Conservation (phyloP, 495 filamentous ascomycete genomes). For the Daldinia decipiens region DNA sequence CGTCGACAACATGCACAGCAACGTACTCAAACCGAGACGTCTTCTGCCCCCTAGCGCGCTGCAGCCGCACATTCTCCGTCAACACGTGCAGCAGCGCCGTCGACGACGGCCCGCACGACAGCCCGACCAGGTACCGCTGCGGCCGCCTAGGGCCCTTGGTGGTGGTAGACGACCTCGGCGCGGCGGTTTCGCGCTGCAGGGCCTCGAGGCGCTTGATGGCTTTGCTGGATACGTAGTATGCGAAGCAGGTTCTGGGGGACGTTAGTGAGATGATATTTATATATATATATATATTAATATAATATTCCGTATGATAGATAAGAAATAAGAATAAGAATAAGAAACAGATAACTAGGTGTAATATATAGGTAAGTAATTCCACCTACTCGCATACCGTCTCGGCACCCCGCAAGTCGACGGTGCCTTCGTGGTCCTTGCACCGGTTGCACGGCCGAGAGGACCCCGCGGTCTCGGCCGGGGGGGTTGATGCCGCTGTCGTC, state of each 20-base stretch:
- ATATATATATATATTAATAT: too few relatives aligned
- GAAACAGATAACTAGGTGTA: too few relatives aligned
- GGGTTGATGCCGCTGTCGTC: conserved; percentile 33
- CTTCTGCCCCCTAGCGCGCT: conserved; percentile 63
- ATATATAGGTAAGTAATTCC: not conserved
- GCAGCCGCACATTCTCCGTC: conserved; percentile 69
- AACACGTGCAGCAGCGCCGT: conserved; percentile 80
- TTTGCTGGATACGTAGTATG: conserved; percentile 77
- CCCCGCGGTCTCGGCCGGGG: conserved; percentile 29
- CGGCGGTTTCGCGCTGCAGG: conserved; percentile 59
- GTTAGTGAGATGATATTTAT: too few relatives aligned
- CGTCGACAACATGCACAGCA: conserved; percentile 71
- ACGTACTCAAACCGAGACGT: conserved; percentile 71
- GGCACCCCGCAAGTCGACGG: conserved; percentile 50
- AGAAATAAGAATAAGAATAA: too few relatives aligned
- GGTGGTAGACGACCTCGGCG: conserved; percentile 57
- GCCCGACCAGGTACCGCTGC: conserved; percentile 73
- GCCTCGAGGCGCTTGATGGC: conserved; percentile 79
- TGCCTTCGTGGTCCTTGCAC: conserved; percentile 50
- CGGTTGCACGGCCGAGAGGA: conserved; percentile 48
- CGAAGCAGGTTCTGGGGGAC: conserved; percentile 74
- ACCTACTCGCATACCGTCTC: conserved; percentile 55
- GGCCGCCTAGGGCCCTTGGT: conserved; percentile 50
- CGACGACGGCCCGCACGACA: conserved; percentile 87
- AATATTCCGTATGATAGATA: too few relatives aligned